Base-by-base conservation (phyloP, 192 early-diverging fungal genomes). In the Coemansia sp. region DNA sequence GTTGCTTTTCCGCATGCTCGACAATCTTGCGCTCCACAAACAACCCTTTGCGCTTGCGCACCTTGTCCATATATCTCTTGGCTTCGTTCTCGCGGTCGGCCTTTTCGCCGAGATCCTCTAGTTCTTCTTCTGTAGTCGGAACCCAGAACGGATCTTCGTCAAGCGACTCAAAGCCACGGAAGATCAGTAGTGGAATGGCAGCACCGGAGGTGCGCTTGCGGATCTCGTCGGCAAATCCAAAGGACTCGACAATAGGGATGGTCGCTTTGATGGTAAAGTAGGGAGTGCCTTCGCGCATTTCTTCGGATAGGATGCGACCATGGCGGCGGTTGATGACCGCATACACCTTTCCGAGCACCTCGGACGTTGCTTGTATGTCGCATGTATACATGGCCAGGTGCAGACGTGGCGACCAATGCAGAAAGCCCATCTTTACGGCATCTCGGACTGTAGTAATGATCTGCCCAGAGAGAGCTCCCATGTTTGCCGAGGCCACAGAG, bases 161-260 rank as follows among this genome's bases (percentile, higher is more conserved):
- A 45, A 98, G 75, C 56, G 92, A 75, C 74, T 98, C 96, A 76
- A 94, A 99, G 4, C 96, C 96, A 44, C 86, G 89, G 81, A 98
- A 99, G 41, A 99, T 90, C 30, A 99, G 84, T 68, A 98, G 92
- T 3, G 98, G 98, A 64, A 88, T 93, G 10, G 98, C 98, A 0
- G 93, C 94, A 1, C 98, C 98, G 1, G 94, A 94, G 1, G 97
- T 97, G 67, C 92, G 85, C 75, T 95, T 99, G 24, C 98, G 89
- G 33, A 99, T 93, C 71, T 98, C 95, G 73, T 99, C 98, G 9
- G 94, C 89, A 80, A 99, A 98, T n/a, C 98, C 98, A 87, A 99
- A 98, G 56, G 91, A 93, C 75, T 99, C 98, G 30, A 99, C 88
- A 16, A 99, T 95, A 5, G 98, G 98, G 20, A 99, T 75, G 12